Evolutionary conservation across 2,329 filamentous ascomycete genomes (phyloP).

Genomic region (Colletotrichum spinosum): DNA sequence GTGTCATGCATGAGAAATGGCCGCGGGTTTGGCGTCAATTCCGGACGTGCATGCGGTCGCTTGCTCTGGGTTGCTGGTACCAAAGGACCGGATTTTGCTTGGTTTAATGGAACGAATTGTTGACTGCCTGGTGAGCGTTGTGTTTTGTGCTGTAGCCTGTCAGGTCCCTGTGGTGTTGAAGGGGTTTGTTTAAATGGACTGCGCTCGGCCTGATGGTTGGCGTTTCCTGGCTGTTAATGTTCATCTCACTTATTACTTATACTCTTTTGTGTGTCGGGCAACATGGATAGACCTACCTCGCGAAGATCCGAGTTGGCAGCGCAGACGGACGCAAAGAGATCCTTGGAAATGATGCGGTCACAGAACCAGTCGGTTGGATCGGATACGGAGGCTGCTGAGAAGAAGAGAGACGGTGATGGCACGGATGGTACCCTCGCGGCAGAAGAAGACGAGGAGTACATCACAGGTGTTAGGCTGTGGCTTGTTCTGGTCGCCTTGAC

Average conservation of each 20-base stretch:
- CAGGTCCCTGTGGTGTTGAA: too few relatives aligned
- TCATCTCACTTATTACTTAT: too few relatives aligned
- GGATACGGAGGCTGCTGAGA: not conserved
- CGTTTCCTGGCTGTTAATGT: too few relatives aligned
- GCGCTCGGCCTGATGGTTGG: too few relatives aligned
- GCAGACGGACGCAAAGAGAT: too few relatives aligned
- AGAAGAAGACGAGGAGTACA: conserved; percentile 38
- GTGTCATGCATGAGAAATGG: not conserved
- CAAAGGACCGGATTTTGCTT: not conserved
- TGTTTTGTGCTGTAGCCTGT: too few relatives aligned
- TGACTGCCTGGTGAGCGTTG: not conserved
- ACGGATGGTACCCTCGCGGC: too few relatives aligned
- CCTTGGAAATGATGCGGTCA: too few relatives aligned
- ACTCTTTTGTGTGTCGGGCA: too few relatives aligned
- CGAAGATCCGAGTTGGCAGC: too few relatives aligned
- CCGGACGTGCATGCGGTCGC: not conserved
- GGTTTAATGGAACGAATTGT: not conserved
- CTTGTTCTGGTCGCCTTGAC: conserved; percentile 53
- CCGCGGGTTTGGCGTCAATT: not conserved
- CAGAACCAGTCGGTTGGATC: not conserved
- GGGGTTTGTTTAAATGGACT: too few relatives aligned
- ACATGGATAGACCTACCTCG: too few relatives aligned
- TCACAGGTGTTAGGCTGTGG: conserved; percentile 47
- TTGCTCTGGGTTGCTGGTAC: not conserved
- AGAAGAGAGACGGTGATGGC: not conserved